Conservation (phyloP, 73 alveolate species). For the Paramecium biaurelia region DNA sequence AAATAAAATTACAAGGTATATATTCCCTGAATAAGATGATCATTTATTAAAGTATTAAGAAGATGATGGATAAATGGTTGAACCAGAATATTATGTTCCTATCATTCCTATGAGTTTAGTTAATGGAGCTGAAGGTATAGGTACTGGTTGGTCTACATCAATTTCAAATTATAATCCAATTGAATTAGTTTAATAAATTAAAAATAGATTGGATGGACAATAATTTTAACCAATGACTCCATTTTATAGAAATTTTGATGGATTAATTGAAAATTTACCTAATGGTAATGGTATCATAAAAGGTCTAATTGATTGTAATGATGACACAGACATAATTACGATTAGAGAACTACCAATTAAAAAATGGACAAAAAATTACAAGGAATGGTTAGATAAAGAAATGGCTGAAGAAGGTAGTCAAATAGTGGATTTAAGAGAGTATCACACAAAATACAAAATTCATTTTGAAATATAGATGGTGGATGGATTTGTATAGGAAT, state of each 20-base stretch:
- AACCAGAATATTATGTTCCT: slow-evolving; percentile 99
- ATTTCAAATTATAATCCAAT: slow-evolving; percentile 96
- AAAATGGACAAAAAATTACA: slow-evolving; percentile 96
- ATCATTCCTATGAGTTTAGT: slow-evolving; percentile 96
- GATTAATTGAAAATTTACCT: slow-evolving; percentile 76
- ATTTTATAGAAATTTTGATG: slow-evolving; percentile 92
- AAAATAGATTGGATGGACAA: slow-evolving; percentile 80
- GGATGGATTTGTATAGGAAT: slow-evolving; percentile 44
- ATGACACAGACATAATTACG: slow-evolving; percentile 75
- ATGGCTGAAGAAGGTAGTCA: slow-evolving; percentile 72
- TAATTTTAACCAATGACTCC: slow-evolving; percentile 75
- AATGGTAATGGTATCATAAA: slow-evolving; percentile 72
- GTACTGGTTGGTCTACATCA: slow-evolving; percentile 99
- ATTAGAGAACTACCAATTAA: slow-evolving; percentile 95
- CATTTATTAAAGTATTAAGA: slow-evolving; percentile 93
- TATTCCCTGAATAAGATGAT: slow-evolving; percentile 96
- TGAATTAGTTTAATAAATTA: slow-evolving; percentile 89
- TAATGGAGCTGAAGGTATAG: slow-evolving; percentile 99
- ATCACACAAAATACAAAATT: slow-evolving; percentile 90
- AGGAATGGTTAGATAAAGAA: slow-evolving; percentile 84
- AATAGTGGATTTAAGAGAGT: slow-evolving; percentile 88
- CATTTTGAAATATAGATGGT: slow-evolving; percentile 87
- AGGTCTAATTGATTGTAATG: slow-evolving; percentile 83
- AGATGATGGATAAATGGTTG: slow-evolving; percentile 99
- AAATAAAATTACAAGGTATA: slow-evolving; percentile 84